Base-by-base conservation (phyloP, 495 filamentous ascomycete genomes). In the Hypoxylon lenormandii region DNA sequence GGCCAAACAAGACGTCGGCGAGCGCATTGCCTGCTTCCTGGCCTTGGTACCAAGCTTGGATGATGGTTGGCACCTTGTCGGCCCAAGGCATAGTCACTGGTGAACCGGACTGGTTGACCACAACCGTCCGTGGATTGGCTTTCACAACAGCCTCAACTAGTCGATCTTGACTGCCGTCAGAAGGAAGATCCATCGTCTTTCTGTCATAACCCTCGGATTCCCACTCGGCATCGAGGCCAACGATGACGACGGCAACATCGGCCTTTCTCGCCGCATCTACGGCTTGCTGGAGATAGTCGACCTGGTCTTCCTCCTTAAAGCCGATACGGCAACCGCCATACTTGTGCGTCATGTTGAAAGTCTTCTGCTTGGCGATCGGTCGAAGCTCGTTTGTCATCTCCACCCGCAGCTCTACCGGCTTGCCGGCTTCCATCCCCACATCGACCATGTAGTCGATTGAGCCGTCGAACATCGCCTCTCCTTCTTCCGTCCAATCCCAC, bases 11-110 rank as follows among this genome's bases (percentile, higher is more conserved):
- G 16, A 97, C 88, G 74, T 97, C 94, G 0, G 87, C 85, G 11
- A 98, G 78, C 0, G 94, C 91, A 63, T 94, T 92, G 1, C 95
- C 95, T 16, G 90, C 92, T 77, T 98, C 94, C 75, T 98, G 90
- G 0, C 95, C 93, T 64, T 89, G 87, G 58, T 90, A 91, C 90
- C 89, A 93, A 5, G 87, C 91, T 70, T 92, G 90, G 0, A 92
- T 53, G n/a, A 93, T 85, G 10, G 90, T 87, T 8, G 87, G 85
- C 12, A 90, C 86, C 16, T 85, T 79, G 59, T 87, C 79, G 0
- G 81, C 88, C 92, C 92, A 96, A 0, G 91, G 91, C 92, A 96
- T 94, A 3, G 87, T 87, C 7, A 96, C 89, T 0, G 92, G 92
- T 0, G 92, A 93, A 11, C 93, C 92, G 28, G 90, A 91, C 70